Evolutionary conservation across 371 early-diverging fungal genomes (phyloP), one percentile per base, ranked within the genome.

Genomic region (Haplosporangium sp.): DNA sequence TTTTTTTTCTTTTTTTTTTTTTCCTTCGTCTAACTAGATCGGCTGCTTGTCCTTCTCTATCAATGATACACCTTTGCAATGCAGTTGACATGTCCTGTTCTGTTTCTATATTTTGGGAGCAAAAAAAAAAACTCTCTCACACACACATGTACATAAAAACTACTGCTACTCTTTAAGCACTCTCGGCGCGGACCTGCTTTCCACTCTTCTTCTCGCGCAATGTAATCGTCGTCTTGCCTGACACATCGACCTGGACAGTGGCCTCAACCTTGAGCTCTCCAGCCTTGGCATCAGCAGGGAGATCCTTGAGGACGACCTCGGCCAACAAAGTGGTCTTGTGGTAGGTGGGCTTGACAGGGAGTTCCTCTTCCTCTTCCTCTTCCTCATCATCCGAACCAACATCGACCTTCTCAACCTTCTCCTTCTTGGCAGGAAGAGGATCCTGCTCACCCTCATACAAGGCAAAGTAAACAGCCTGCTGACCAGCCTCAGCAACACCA

Each of bases 381-480:
- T 81, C 82, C 43, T 83, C 83, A 37, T 84, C 75, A 53, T 87
- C 83, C 14, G 71, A 70, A 29, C 77, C 77, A 18, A 76, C 38
- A 53, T 72, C 72, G 41, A 55, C 45, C 67, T 87, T 87, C 69
- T 70, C 74, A 20, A 67, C 69, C 65, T 86, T 83, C 73, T 91
- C 91, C 67, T 84, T 84, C 84, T 89, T 88, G 60, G 88, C 90
- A 46, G 79, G 73, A 29, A 68, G 73, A 36, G 79, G 62, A 53
- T 79, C 79, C 60, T 84, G 85, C 56, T 92, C 91, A 67, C 93
- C 95, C 86, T 96, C 95, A 74, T 89, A 91, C 41, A 96, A 86
- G 41, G 94, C 90, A 66, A 97, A 71, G 81, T 93, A 95, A 23
- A 92, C 90, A 60, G 90, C 91, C 53, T 85, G 85, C 81, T 95